Percentiles rank a stretch among this genome's conserved stretches.
Conservation (phyloP, 2,329 filamentous ascomycete genomes). For the Dactylonectria estremocensis region DNA sequence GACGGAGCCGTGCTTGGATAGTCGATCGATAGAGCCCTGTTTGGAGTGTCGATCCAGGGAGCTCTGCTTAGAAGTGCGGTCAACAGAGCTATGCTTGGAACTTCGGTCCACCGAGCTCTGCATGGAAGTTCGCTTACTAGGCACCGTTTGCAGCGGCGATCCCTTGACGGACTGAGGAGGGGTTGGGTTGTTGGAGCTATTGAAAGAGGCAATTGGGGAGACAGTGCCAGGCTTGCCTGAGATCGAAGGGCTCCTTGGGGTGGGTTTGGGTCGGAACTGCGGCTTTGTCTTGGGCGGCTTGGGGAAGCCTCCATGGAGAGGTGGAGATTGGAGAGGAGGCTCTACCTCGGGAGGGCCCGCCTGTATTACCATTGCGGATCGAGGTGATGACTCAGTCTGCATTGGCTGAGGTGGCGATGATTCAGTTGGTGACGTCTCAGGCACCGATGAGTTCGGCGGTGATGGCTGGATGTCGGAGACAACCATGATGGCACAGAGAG, state of each 20-base stretch:
- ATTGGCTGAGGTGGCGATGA: constrained; percentile 2
- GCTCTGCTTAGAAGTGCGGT: constrained; percentile 20
- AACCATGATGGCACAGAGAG: constrained; percentile 58
- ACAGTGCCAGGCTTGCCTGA: constrained; percentile 28
- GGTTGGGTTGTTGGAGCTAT: constrained; percentile 46
- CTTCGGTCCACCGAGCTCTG: constrained; percentile 16
- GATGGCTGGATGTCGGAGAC: constrained; percentile 56
- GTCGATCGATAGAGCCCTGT: constrained; percentile 13
- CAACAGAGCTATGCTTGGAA: constrained; percentile 5
- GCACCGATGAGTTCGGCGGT: constrained; percentile 28
- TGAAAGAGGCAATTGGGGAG: constrained; percentile 30
- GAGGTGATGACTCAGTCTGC: neutral
- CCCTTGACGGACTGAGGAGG: constrained; percentile 51
- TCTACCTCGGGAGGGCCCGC: neutral
- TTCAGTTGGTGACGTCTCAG: constrained; percentile 3
- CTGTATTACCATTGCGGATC: constrained; percentile 15
- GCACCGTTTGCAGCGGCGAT: constrained; percentile 46
- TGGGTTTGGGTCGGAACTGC: constrained; percentile 24
- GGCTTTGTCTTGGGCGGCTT: constrained; percentile 20
- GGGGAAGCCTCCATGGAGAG: constrained; percentile 26
- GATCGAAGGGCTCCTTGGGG: constrained; percentile 11
- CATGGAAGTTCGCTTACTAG: constrained; percentile 17
- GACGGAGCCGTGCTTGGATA: constrained; percentile 26
- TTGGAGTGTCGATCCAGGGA: constrained; percentile 18
- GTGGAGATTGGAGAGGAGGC: constrained; percentile 17